Conservation (phyloP, 257 asterid species). For the Nicotiana knightiana region DNA sequence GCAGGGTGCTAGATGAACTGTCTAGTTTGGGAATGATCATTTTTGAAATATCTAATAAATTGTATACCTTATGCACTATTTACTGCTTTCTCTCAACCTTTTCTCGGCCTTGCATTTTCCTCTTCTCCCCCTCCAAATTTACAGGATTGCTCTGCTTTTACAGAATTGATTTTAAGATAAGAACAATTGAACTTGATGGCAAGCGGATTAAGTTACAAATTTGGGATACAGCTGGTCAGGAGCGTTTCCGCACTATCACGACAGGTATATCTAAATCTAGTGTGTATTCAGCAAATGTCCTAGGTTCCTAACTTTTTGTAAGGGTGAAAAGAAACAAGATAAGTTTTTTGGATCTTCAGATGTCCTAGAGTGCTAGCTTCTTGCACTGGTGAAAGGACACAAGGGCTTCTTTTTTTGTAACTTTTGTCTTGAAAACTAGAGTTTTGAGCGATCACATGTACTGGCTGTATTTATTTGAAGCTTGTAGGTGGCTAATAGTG, state of each 20-base stretch:
- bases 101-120: background rate
- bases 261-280: slow-evolving; percentile 39
- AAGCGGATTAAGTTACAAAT: slow-evolving; percentile 71
- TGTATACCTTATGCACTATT: background rate
- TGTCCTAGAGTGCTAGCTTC: background rate
- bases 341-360: background rate
- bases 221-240: slow-evolving; percentile 92
- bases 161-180: slow-evolving; percentile 82
- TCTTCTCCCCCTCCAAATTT: background rate
- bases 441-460: background rate
- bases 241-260: slow-evolving; percentile 75
- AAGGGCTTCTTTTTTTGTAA: background rate
- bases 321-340: background rate
- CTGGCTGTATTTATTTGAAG: background rate
- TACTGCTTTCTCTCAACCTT: background rate
- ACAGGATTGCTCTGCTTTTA: background rate
- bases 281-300: background rate
- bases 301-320: background rate
- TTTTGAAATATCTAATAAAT: background rate
- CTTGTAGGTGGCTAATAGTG: background rate
- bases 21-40: background rate
- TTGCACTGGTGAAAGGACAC: background rate
- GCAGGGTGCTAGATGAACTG: background rate
- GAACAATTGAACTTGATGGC: slow-evolving; percentile 69
- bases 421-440: background rate